These are phyloP conservation scores for Xylaria sp. DNA, from an alignment of 2,329 filamentous ascomycete species.

Conservation along the genomic window DNA sequence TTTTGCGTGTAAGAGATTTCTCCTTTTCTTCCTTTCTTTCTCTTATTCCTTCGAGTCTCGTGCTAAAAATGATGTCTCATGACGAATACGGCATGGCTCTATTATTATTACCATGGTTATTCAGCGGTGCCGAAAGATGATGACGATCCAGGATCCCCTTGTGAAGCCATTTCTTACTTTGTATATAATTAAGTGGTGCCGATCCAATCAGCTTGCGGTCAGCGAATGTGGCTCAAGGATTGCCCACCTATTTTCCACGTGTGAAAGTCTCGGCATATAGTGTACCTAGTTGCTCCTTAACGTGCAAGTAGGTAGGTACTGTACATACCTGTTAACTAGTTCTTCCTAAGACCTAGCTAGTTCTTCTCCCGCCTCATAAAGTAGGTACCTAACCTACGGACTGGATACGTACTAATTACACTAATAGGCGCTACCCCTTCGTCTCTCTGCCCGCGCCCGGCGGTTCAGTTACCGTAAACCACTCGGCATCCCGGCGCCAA, in stretches of 20 bases:
- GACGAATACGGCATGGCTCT: neutral
- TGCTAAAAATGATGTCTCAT: neutral
- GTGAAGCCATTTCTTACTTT: constrained; percentile 9
- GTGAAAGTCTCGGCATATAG: constrained; percentile 34
- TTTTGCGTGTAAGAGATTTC: neutral
- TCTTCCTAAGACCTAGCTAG: too few species aligned
- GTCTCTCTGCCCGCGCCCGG: neutral
- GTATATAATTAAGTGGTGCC: constrained; percentile 21
- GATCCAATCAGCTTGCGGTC: constrained; percentile 23
- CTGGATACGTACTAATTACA: neutral
- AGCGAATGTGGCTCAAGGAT: constrained; percentile 28
- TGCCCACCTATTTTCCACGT: constrained; percentile 31
- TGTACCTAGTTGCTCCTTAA: constrained; percentile 9
- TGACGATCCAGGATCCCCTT: constrained; percentile 18
- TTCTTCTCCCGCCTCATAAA: too few species aligned
- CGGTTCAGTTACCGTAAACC: constrained; percentile 6
- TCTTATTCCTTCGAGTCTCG: neutral
- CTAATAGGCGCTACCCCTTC: neutral
- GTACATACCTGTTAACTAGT: neutral
- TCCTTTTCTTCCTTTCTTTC: neutral
- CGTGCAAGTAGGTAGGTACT: neutral
- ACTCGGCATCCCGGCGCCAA: constrained; percentile 8
- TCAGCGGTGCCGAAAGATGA: constrained; percentile 19
- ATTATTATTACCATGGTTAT: neutral
- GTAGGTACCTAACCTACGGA: too few species aligned